Conservation (phyloP, 495 filamentous ascomycete genomes). For the Pseudoneurospora amorphoporcata region DNA sequence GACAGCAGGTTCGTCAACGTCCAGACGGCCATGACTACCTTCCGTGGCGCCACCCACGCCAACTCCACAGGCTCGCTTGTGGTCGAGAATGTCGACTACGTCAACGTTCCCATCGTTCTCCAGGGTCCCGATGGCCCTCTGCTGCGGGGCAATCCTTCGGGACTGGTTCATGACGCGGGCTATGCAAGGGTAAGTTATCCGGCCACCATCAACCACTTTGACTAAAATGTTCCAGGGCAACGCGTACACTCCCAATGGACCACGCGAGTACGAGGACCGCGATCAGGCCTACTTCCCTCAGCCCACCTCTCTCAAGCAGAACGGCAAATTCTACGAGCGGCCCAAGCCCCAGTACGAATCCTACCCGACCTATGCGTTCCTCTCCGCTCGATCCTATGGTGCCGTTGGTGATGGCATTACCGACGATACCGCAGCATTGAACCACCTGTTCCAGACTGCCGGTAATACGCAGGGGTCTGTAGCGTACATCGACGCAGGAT, state of each 20-base stretch:
- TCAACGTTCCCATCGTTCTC: conserved; percentile 43
- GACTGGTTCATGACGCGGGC: conserved; percentile 11
- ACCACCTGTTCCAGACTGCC: conserved; percentile 11
- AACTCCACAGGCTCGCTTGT: conserved; percentile 60
- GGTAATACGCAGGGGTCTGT: conserved; percentile 17
- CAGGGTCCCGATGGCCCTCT: conserved; percentile 38
- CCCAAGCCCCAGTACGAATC: conserved; percentile 59
- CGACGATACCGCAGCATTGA: conserved; percentile 23
- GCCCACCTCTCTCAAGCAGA: conserved; percentile 18
- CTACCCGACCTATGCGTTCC: conserved; percentile 27
- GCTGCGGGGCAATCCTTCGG: conserved; percentile 26
- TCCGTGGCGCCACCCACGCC: conserved; percentile 42
- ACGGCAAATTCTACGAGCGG: conserved; percentile 48
- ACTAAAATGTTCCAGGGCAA: conserved; percentile 17
- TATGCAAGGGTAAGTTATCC: conserved; percentile 31
- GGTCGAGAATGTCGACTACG: conserved; percentile 65
- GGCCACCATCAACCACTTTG: no score
- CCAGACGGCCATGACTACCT: conserved; percentile 48
- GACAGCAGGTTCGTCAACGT: conserved; percentile 69
- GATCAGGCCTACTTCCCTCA: conserved; percentile 10
- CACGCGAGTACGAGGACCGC: conserved; percentile 8
- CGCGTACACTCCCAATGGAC: conserved; percentile 16
- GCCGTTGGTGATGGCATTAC: conserved; percentile 21
- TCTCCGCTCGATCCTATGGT: conserved; percentile 16
- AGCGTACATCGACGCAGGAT: conserved; percentile 55